These are phyloP conservation scores for Dendrobium huoshanense DNA, from an alignment of 106 monocot genomes.

Conservation along the genomic window DNA sequence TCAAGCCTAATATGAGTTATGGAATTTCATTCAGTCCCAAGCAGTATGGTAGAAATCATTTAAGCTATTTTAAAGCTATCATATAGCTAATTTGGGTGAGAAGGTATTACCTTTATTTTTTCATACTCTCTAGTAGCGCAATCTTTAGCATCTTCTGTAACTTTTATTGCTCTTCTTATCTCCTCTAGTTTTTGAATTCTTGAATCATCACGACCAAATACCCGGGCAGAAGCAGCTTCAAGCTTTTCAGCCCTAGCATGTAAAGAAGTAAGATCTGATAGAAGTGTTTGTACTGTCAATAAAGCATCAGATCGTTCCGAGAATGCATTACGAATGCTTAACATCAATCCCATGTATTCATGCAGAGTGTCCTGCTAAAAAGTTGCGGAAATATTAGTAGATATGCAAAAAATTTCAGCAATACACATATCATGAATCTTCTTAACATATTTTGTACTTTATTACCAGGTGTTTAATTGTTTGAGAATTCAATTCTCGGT, in stretches of 20 bases:
- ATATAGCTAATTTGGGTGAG: background rate
- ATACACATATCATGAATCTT: background rate
- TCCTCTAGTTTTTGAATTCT: constrained; percentile 73
- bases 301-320: constrained; percentile 78
- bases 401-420: background rate
- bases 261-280: constrained; percentile 79
- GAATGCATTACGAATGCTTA: constrained; percentile 74
- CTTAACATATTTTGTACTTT: background rate
- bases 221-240: constrained; percentile 73
- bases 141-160: constrained; percentile 72
- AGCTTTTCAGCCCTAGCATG: constrained; percentile 65
- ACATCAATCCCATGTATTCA: constrained; percentile 82
- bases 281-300: constrained; percentile 82
- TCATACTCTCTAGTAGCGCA: constrained; percentile 78
- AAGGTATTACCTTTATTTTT: constrained; percentile 67
- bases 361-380: constrained; percentile 76
- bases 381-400: background rate
- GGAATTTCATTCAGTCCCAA: background rate
- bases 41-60: background rate
- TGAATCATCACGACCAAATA: constrained; percentile 79
- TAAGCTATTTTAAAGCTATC: background rate
- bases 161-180: constrained; percentile 52
- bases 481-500: constrained; percentile 77
- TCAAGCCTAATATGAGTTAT: background rate
- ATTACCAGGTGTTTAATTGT: constrained; percentile 87